A percentile compares a stretch with the other conserved stretches of the same genome.
phyloP scores from a whole-genome alignment of 2,329 filamentous ascomycete species.

The Drechslerella coelobrocha region DNA sequence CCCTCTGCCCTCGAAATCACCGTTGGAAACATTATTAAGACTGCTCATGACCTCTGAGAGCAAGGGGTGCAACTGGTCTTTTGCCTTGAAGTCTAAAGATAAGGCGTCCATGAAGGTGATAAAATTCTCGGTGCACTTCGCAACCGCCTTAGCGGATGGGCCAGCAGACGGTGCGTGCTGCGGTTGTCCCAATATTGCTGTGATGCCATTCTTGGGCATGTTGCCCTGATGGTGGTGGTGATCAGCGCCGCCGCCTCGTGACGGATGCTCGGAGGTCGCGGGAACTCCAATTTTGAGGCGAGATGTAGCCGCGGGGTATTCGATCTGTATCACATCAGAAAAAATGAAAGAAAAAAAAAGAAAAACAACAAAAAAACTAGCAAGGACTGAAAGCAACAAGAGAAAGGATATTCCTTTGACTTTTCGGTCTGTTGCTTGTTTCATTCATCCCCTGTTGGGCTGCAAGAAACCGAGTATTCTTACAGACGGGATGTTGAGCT shows the following conservation, averaged over 20 bases:
- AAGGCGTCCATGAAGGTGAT: slow-evolving; percentile 97
- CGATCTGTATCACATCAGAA: slow-evolving; percentile 68
- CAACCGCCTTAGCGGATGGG: slow-evolving; percentile 58
- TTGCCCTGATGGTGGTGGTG: slow-evolving; percentile 62
- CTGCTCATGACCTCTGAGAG: slow-evolving; percentile 95
- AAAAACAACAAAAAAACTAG: not conserved
- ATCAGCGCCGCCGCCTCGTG: slow-evolving; percentile 59
- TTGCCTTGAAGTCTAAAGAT: slow-evolving; percentile 87
- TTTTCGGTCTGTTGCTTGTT: slow-evolving; percentile 22
- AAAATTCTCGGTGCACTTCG: slow-evolving; percentile 94
- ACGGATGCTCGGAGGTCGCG: slow-evolving; percentile 73
- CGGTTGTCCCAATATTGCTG: slow-evolving; percentile 54
- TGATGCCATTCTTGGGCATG: slow-evolving; percentile 53
- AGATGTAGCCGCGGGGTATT: slow-evolving; percentile 92
- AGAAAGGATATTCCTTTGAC: not conserved
- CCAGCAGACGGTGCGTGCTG: slow-evolving; percentile 58
- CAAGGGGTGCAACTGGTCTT: slow-evolving; percentile 94
- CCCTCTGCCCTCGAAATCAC: slow-evolving; percentile 85
- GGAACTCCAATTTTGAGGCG: slow-evolving; percentile 90
- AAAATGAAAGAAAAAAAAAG: slow-evolving; percentile 8
- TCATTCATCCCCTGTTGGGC: slow-evolving; percentile 32
- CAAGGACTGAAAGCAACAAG: not conserved
- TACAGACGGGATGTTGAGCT: slow-evolving; percentile 21
- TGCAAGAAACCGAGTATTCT: slow-evolving; percentile 32
- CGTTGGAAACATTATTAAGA: slow-evolving; percentile 92